Percentiles rank a stretch among this genome's conserved stretches.
These are phyloP conservation scores for Botryotinia globosa DNA, from an alignment of 2,329 filamentous ascomycete species.

Conservation along the genomic window DNA sequence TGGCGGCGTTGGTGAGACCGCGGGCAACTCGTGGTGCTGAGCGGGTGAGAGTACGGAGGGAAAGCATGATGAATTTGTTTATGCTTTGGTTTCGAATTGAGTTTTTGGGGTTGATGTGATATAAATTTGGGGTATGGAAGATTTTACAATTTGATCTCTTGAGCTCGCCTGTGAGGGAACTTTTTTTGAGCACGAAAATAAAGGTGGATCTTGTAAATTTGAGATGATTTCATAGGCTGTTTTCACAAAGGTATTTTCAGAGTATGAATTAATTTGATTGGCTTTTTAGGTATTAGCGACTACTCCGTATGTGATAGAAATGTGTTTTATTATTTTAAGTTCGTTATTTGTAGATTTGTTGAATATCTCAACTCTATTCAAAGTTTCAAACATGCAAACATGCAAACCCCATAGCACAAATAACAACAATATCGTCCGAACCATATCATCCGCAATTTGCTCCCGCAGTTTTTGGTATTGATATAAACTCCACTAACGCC, in stretches of 20 bases:
- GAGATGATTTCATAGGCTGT: slow-evolving; percentile 5
- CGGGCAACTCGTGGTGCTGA: slow-evolving; percentile 63
- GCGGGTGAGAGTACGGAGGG: slow-evolving; percentile 63
- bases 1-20: slow-evolving; percentile 53
- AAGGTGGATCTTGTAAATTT: slow-evolving; percentile 22
- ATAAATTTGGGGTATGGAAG: slow-evolving; percentile 9
- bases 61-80: slow-evolving; percentile 55
- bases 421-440: neutral
- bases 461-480: slow-evolving; percentile 24
- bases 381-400: neutral
- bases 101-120: slow-evolving; percentile 23
- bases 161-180: slow-evolving; percentile 17
- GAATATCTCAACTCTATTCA: neutral
- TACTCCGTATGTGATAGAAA: neutral
- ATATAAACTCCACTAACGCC: slow-evolving; percentile 24
- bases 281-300: neutral
- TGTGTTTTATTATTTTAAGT: neutral
- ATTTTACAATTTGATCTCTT: neutral
- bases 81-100: slow-evolving; percentile 17
- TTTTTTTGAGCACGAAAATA: slow-evolving; percentile 23
- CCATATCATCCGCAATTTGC: slow-evolving; percentile 11
- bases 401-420: neutral
- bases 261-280: neutral
- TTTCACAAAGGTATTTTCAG: neutral
- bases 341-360: neutral